Base-by-base conservation (phyloP, 2,329 filamentous ascomycete species). In the Claviceps sp. region DNA sequence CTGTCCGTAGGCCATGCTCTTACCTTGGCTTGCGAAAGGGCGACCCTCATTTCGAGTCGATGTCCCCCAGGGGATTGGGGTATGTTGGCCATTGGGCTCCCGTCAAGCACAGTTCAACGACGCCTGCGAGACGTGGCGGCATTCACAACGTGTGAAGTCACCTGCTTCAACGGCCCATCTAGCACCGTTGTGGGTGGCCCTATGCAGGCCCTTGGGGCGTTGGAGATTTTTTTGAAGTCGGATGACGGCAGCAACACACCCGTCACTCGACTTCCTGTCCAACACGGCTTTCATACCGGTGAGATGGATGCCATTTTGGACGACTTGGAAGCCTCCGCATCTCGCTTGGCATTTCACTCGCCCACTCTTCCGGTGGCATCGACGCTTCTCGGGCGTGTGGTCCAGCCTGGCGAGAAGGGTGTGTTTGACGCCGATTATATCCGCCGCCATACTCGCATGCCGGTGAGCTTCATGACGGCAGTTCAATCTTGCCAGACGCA, bases 1-100 rank as follows among this genome's bases (percentile, higher is more conserved):
- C 67, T 85, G 16, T 81, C 78, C 0, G 75, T 73, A 16, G 70
- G 70, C 37, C 81, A 85, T 58, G 75, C 78, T 55, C 68, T 88
- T 9, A 78, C 76, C 45, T 69, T 87, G 0, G 80, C 85, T 5
- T 82, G 82, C 7, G 60, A 67, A 20, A 72, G 84, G 53, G 82
- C 82, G 1, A 63, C 71, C 55, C 62, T 84, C 14, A 68, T 84
- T 7, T 71, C 78, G 55, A 64, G 73, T 30, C 70, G 72, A 53
- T 85, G 82, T 64, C 72, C 69, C 2, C 48, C 54, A 0, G 60
- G 63, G 1, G 64, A 55, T 1, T 63, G 69, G 47, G 55, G 54
- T 4, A 72, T 71, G 67, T 54, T 70, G 6, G 60, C 65, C 2
- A 62, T 69, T 30, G 30, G 30, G 30, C 30, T 30, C 11, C 8